Evolutionary conservation across 2,329 filamentous ascomycete genomes (phyloP), one percentile per base, ranked within the genome.

Genomic region (Helicocarpus griseus): DNA sequence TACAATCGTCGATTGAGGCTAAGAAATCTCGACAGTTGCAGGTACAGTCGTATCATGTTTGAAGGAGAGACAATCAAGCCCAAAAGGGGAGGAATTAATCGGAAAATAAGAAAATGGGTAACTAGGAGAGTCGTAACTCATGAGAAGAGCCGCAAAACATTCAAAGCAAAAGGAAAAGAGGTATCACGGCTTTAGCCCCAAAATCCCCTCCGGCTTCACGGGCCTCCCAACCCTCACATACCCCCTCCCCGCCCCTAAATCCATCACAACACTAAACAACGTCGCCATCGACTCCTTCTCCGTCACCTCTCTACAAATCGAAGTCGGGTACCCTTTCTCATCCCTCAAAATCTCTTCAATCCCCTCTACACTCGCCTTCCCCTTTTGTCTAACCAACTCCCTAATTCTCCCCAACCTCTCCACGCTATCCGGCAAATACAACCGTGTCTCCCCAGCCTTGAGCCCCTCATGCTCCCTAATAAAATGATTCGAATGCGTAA

Each of bases 261-360:
- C 63, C 67, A 70, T 70, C n/a, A 69, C 61, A 55, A 71, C 68
- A 52, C 62, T 63, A 53, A 71, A 71, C 51, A 71, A 51, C 13
- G 69, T 69, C 17, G 60, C 59, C 31, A 55, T 56, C 2, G 60
- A 55, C 36, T 55, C 61, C 44, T 65, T 61, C 17, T 63, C 59
- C 4, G 54, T 59, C 11, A 55, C 53, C n/a, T 53, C 56, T 40
- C 68, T 55, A 57, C 66, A 68, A 51, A 70, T 71, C 6, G 62
- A 53, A 9, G 54, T 53, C 14, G 65, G 65, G 48, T 58, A 65
- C 33, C 64, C 62, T 44, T 62, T 53, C 29, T 66, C 60, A 50
- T 69, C 65, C 50, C 63, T 60, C 48, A 70, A 55, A n/a, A 71
- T 54, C 35, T 62, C 56, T 11, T 54, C 53, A 26, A 68, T 53